Conservation (phyloP, 2,329 filamentous ascomycete genomes). For the Trichoderma koningii region DNA sequence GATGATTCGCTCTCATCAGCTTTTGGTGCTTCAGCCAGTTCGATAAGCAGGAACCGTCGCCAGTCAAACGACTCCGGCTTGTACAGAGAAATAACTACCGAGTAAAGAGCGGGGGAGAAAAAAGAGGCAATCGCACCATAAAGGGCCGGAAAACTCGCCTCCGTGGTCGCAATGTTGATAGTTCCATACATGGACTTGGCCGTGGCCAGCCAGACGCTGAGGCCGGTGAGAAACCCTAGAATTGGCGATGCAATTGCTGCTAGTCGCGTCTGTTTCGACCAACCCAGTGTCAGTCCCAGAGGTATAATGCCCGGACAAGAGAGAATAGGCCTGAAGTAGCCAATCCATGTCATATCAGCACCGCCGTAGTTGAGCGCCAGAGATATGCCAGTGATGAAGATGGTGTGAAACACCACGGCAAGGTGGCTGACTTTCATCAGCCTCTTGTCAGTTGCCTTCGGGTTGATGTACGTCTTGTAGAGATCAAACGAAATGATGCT, state of each 20-base stretch:
- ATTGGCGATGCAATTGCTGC: constrained; percentile 20
- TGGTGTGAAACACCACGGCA: constrained; percentile 18
- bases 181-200: constrained; percentile 18
- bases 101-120: constrained; percentile 22
- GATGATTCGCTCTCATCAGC: neutral
- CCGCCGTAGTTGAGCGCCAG: constrained; percentile 25
- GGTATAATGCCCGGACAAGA: constrained; percentile 25
- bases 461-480: constrained; percentile 25
- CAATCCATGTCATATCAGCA: constrained; percentile 25
- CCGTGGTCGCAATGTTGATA: constrained; percentile 20
- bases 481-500: constrained; percentile 23
- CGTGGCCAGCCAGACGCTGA: constrained; percentile 22
- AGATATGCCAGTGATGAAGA: constrained; percentile 25
- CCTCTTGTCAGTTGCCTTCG: constrained; percentile 20
- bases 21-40: constrained; percentile 11
- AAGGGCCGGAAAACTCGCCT: constrained; percentile 15
- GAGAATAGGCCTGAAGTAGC: constrained; percentile 25
- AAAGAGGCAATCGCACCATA: constrained; percentile 23
- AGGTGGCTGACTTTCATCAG: constrained; percentile 22
- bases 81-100: constrained; percentile 16
- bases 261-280: constrained; percentile 22
- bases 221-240: constrained; percentile 16
- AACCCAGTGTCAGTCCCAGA: constrained; percentile 17
- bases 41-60: constrained; percentile 19
- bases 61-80: constrained; percentile 21